Conservation (phyloP, 2,329 filamentous ascomycete species). For the Claviceps lovelessii region DNA sequence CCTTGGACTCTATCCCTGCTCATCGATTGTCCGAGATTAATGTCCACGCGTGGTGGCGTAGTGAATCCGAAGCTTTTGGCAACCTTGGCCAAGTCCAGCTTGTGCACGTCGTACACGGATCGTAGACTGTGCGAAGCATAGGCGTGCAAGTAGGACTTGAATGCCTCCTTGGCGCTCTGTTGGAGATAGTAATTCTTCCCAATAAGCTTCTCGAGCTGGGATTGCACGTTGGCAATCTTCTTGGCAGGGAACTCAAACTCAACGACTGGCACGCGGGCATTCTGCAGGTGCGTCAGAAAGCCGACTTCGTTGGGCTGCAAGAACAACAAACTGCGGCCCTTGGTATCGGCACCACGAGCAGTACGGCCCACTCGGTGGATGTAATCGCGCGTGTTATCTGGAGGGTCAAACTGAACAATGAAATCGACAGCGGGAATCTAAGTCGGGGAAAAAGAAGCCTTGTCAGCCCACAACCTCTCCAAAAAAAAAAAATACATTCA, state of each 20-base stretch:
- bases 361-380: slow-evolving; percentile 95
- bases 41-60: slow-evolving; percentile 68
- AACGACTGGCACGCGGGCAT: slow-evolving; percentile 80
- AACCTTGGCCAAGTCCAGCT: slow-evolving; percentile 69
- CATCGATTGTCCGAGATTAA: slow-evolving; percentile 69
- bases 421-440: slow-evolving; percentile 88
- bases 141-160: slow-evolving; percentile 83
- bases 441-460: not conserved
- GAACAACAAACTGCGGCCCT: slow-evolving; percentile 84
- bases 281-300: slow-evolving; percentile 82
- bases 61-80: slow-evolving; percentile 73
- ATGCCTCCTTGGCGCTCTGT: slow-evolving; percentile 66
- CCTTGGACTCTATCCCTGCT: slow-evolving; percentile 51
- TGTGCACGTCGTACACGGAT: slow-evolving; percentile 62
- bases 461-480: not conserved
- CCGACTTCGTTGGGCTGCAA: slow-evolving; percentile 83
- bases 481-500: not conserved
- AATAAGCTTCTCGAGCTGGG: slow-evolving; percentile 88
- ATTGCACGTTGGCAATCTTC: slow-evolving; percentile 82
- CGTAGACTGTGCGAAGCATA: slow-evolving; percentile 61
- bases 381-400: slow-evolving; percentile 80
- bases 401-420: slow-evolving; percentile 91
- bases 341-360: slow-evolving; percentile 67
- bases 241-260: slow-evolving; percentile 91
- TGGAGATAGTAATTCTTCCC: slow-evolving; percentile 94